Conservation (phyloP, 2,329 filamentous ascomycete genomes). For the Fusarium sp. region DNA sequence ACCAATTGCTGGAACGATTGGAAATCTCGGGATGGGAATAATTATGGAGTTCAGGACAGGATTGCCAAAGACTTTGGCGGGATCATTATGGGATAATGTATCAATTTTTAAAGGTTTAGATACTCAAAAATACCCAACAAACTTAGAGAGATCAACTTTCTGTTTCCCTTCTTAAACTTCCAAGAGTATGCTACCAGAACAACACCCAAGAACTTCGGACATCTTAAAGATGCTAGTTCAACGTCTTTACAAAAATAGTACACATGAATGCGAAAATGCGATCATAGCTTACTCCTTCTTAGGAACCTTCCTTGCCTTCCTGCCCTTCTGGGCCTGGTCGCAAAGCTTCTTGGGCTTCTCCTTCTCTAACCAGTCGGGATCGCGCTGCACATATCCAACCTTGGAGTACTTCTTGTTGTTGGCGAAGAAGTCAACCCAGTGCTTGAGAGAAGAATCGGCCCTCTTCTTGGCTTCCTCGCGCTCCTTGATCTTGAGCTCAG, state of each 20-base stretch:
- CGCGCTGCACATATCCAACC: conserved; percentile 78
- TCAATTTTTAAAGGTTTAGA: conserved; percentile 18
- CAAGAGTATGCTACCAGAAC: no score
- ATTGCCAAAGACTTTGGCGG: neutral
- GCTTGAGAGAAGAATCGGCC: conserved; percentile 74
- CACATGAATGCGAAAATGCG: neutral
- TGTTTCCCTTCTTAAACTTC: neutral
- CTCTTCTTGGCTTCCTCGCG: conserved; percentile 69
- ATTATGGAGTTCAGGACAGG: conserved; percentile 22
- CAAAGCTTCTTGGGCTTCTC: conserved; percentile 74
- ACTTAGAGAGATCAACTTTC: conserved; percentile 20
- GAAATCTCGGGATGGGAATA: conserved; percentile 33
- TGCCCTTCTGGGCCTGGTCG: conserved; percentile 70
- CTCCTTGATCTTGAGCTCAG: conserved; percentile 70
- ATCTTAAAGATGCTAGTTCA: neutral
- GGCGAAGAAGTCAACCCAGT: conserved; percentile 87
- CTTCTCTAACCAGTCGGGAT: conserved; percentile 70
- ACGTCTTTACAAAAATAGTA: neutral
- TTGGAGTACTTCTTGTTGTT: conserved; percentile 83
- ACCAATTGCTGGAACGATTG: conserved; percentile 38
- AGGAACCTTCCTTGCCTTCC: conserved; percentile 61
- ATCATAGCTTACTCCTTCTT: conserved; percentile 1
- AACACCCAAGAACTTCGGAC: neutral
- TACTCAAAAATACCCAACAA: conserved; percentile 21
- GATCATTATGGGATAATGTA: conserved; percentile 19